Base-by-base conservation (phyloP, 2,329 filamentous ascomycete genomes). In the Microdochium trichocladiopsis region DNA sequence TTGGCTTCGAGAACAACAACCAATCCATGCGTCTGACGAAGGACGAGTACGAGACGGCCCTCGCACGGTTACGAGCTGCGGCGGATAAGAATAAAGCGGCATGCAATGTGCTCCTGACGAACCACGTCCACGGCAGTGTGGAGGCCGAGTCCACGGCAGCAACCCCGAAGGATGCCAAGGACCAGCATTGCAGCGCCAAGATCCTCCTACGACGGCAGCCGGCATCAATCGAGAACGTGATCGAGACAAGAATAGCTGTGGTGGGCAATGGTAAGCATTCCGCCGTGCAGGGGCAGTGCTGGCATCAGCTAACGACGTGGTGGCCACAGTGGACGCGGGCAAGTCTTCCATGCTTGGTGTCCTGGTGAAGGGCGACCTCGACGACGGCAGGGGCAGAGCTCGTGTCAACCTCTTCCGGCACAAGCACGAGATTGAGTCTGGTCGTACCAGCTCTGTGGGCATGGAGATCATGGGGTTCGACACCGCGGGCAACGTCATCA, bases 401-500 rank as follows among this genome's bases (percentile, higher is more conserved):
- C 87, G 94, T 56, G 89, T 99, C 50, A 97, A 96, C 58, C 83
- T 99, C 12, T 99, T 99, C 72, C 83, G 94, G 16, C 94, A 99
- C 70, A 97, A 99, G 71, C 94, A 99, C 64, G 94, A 99, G 71
- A 88, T 97, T 41, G 94, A 99, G 70, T 94, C 89, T 48, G 94
- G 94, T 1, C 82, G 94, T 58, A 99, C 94, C 10, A 96, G 90
- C 66, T 96, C 92, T 0, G 94, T 99, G 1, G 93, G 94, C 43
- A 95, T 97, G 92, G 94, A 99, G 69, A 97, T 97, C 56, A 91
- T 97, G 87, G 94, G 94, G 2, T 99, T 96, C 61, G 91, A 97
- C 68, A 90, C 87, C 50, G 80, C 81, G 52, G 93, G 94, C 25
- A 83, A 92, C 24, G 87, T 96, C 25, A 81, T 97, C 16, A 82